These are phyloP conservation scores for Penicillium macrosclerotiorum DNA, from an alignment of 495 filamentous ascomycete species.

Conservation along the genomic window DNA sequence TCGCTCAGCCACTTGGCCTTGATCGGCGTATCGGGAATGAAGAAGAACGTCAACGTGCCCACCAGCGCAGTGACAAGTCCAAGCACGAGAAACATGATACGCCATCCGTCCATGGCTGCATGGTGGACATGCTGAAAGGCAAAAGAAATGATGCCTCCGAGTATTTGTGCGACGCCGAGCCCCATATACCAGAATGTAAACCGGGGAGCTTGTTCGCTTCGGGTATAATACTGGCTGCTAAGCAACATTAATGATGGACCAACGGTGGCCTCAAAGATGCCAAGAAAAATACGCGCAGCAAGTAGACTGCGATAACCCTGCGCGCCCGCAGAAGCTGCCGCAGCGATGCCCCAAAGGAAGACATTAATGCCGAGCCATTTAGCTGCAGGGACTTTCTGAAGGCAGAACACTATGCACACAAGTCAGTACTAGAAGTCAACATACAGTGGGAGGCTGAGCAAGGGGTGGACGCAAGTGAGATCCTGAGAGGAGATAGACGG, in stretches of 20 bases:
- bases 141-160: conserved; percentile 59
- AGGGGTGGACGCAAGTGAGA: too few relatives aligned
- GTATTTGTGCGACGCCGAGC: conserved; percentile 59
- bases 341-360: conserved; percentile 45
- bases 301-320: conserved; percentile 18
- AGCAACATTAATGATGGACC: conserved; percentile 54
- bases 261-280: conserved; percentile 64
- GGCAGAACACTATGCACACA: conserved; percentile 18
- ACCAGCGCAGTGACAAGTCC: conserved; percentile 57
- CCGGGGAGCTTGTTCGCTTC: conserved; percentile 59
- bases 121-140: conserved; percentile 41
- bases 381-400: conserved; percentile 49
- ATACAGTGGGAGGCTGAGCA: not conserved
- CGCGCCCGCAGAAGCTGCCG: conserved; percentile 23
- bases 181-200: conserved; percentile 65
- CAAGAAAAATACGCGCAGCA: conserved; percentile 55
- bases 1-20: conserved; percentile 56
- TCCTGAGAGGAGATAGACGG: conserved; percentile 9
- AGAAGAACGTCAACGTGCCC: conserved; percentile 48
- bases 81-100: conserved; percentile 63
- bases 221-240: conserved; percentile 57
- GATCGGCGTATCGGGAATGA: conserved; percentile 58
- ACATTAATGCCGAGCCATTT: conserved; percentile 55
- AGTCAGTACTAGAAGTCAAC: not conserved
- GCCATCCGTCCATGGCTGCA: conserved; percentile 52